Evolutionary conservation across 768 basidiomycete genomes (phyloP), one percentile per base, ranked within the genome.

Genomic region (Hydnomerulius pinastri): DNA sequence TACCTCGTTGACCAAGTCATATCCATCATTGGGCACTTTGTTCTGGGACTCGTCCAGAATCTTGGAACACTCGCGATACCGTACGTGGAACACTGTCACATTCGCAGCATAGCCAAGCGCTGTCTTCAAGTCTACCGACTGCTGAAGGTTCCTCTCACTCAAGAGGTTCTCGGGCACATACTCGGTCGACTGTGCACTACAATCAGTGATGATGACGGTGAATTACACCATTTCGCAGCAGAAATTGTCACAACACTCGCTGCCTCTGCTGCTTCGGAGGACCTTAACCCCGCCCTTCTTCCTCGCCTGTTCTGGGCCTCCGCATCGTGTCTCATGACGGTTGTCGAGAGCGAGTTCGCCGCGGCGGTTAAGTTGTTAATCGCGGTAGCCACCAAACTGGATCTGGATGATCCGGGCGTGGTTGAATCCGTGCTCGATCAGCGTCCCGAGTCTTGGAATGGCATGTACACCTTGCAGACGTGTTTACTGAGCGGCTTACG

Each of bases 261-360:
- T 11, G 77, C 85, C 15, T 73, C 88, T 51, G 80, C 81, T 17
- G 72, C 74, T 15, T 72, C 78, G 3, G 70, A 74, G 12, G 81
- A 86, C 41, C 72, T 89, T 12, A 78, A 87, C 55, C 71, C 76
- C 46, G 69, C 76, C 1, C 74, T 91, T 23, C 71, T 90, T 11
- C 91, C 94, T 3, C 90, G 90, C 55, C 73, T 95, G 43, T 96
- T 90, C 67, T 97, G 94, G 95, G 86, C 84, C 62, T 76, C 85
- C 2, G 80, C 80, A 38, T 93, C 92, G 1, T 90, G 85, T 60
- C 77, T 96, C 17, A 85, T 82, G 23, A 95, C 92, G 3, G 86
- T 87, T 0, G 85, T 89, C 30, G 90, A 96, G 64, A 67, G 74
- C 10, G 94, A 98, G 67, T 97, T 90, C 59, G 62, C 70, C 1